Evolutionary conservation across 2,329 filamentous ascomycete genomes (phyloP).

Genomic region (Rhynchosporium graminicola): DNA sequence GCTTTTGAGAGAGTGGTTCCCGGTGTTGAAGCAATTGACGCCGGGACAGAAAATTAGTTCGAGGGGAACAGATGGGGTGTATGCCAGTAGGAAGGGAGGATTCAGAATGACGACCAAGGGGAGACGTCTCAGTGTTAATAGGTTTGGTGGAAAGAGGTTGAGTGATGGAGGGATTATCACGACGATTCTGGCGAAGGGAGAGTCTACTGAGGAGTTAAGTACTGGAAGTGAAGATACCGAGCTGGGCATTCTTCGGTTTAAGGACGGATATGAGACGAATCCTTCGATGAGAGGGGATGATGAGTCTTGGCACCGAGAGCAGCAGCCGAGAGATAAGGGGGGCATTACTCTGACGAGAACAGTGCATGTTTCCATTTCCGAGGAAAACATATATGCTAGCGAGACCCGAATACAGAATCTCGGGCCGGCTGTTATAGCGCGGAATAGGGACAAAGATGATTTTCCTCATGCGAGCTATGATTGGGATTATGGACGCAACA

Average conservation of each 20-base stretch:
- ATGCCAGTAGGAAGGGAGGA: background rate
- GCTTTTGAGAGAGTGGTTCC: constrained; percentile 30
- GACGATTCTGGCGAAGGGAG: constrained; percentile 20
- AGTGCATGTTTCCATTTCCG: constrained; percentile 19
- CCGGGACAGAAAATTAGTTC: constrained; percentile 17
- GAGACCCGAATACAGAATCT: background rate
- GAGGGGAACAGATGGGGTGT: background rate
- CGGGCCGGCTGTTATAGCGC: background rate
- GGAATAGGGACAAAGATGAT: constrained; percentile 9
- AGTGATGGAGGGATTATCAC: constrained; percentile 20
- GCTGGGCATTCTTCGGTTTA: constrained; percentile 11
- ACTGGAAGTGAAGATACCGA: constrained; percentile 18
- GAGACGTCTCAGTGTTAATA: constrained; percentile 4
- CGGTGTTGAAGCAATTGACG: constrained; percentile 16
- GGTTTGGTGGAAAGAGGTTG: constrained; percentile 19
- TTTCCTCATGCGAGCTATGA: background rate
- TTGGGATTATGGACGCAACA: background rate
- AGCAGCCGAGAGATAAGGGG: background rate
- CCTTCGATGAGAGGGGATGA: background rate
- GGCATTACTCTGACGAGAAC: constrained; percentile 22
- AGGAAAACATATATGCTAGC: constrained; percentile 17
- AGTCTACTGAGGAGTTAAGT: constrained; percentile 21
- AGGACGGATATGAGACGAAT: constrained; percentile 10
- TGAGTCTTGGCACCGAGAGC: background rate
- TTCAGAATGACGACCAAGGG: constrained; percentile 19